A percentile compares a stretch with the other conserved stretches of the same genome.
phyloP scores from a whole-genome alignment of 2,329 filamentous ascomycete genomes.

The Penicillium sp. region DNA sequence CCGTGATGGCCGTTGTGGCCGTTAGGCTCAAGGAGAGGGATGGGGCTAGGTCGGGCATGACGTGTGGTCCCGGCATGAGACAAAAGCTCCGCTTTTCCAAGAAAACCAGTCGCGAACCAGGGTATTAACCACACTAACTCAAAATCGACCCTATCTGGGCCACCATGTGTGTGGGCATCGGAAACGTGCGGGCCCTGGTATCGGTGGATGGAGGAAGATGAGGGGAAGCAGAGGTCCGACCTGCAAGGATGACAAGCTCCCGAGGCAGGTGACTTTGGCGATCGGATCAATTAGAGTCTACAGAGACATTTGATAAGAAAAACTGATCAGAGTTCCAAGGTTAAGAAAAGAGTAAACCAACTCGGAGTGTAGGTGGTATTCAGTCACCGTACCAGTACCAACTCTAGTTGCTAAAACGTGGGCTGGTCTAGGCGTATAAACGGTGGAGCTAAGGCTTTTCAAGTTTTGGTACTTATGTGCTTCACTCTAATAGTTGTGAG shows the following conservation, averaged over 20 bases:
- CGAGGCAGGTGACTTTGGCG: conserved; percentile 9
- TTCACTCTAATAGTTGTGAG: background rate
- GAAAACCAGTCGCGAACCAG: conserved; percentile 1
- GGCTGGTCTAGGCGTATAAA: background rate
- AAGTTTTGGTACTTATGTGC: background rate
- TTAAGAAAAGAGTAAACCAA: background rate
- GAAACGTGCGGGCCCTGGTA: conserved; percentile 20
- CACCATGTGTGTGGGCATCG: conserved; percentile 8
- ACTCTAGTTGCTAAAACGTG: background rate
- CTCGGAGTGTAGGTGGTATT: background rate
- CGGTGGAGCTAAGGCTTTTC: background rate
- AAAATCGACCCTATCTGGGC: conserved; percentile 3
- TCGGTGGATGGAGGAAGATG: conserved; percentile 16
- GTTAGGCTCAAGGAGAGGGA: conserved; percentile 22
- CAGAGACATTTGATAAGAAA: background rate
- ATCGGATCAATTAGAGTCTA: background rate
- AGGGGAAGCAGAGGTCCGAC: background rate
- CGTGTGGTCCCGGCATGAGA: conserved; percentile 2
- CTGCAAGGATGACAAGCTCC: background rate
- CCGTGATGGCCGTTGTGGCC: conserved; percentile 11
- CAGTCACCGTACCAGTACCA: background rate
- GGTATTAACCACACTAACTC: conserved; percentile 5
- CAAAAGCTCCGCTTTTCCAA: conserved; percentile 16
- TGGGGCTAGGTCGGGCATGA: conserved; percentile 14
- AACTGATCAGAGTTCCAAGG: background rate